A percentile compares a stretch with the other conserved stretches of the same genome.
phyloP scores from a whole-genome alignment of 768 basidiomycete species.

The Lactifluus volemus region DNA sequence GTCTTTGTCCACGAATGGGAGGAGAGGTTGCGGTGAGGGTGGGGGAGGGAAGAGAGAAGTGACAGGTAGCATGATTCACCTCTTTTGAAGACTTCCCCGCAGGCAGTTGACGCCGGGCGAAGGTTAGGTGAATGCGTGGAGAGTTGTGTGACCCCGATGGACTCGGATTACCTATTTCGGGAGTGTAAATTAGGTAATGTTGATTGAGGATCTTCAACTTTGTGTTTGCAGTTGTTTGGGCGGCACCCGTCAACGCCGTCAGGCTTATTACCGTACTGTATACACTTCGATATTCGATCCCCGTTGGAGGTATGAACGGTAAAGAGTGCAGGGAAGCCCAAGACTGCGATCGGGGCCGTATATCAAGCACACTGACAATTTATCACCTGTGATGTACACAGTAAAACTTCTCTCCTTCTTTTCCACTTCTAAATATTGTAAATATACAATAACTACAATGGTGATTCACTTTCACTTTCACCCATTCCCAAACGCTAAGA shows the following conservation, averaged over 20 bases:
- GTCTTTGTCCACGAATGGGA: background rate
- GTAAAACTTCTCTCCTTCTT: constrained; percentile 8
- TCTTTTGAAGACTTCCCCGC: background rate
- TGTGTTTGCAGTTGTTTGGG: background rate
- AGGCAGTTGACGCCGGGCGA: constrained; percentile 1
- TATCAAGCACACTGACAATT: background rate
- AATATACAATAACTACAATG: constrained; percentile 22
- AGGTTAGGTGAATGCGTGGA: background rate
- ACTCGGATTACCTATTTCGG: constrained; percentile 8
- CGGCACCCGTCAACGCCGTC: background rate
- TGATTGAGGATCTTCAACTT: constrained; percentile 4
- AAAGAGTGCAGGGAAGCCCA: background rate
- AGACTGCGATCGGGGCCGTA: background rate
- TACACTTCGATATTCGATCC: no score
- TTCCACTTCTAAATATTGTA: constrained; percentile 14
- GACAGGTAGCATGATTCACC: background rate
- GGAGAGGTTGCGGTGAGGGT: background rate
- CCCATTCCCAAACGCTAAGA: constrained; percentile 12
- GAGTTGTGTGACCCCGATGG: background rate
- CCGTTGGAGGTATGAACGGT: no score
- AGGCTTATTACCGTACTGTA: no score
- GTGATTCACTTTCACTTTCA: constrained; percentile 9
- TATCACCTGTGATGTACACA: background rate
- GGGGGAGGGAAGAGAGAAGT: background rate
- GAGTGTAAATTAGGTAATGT: background rate